Base-by-base conservation (phyloP, 768 basidiomycete genomes). In the Grammothele lineata region DNA sequence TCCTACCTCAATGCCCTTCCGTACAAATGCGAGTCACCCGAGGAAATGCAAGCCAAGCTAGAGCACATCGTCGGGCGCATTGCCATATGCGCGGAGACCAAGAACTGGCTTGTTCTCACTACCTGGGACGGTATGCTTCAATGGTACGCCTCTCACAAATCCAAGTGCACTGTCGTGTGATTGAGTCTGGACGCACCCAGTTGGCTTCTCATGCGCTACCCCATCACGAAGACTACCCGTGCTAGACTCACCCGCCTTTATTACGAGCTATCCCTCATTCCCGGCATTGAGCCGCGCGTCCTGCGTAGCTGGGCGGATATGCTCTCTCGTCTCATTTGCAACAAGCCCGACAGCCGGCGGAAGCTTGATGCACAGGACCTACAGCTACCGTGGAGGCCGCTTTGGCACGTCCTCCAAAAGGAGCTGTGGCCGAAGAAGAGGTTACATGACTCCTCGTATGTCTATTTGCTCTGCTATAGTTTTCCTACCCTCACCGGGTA, bases 171-270 rank as follows among this genome's bases (percentile, higher is more conserved):
- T 22, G 9, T 15, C 26, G 21, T 21, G 38, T 18, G 24, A 27
- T 36, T 41, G 17, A 33, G 21, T 32, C 9, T 25, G 12, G 37
- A 10, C 15, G 9, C 11, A 0, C 25, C 24, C 52, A 91, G 88
- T 64, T 92, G 89, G 88, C 62, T 91, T 39, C 69, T 84, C 54
- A 80, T 91, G 81, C 80, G 81, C 33, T 92, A 91, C 63, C 89
- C 88, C 3, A 76, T 92, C 57, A 65, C 76, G 36, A 86, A 77
- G 48, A 57, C 79, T 25, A 80, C 78, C 37, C 84, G 89, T 15
- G 81, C 83, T 18, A 83, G 80, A 62, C 78, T 92, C 43, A 85
- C 82, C 12, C 74, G 73, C 30, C 66, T 92, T 39, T 90, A 90
- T 65, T 91, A 86, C 57, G 85, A 91, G 58, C 66, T 92, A n/a